Evolutionary conservation across 176 grass and related monocot species (phyloP).

Genomic region (Cocos nucifera): DNA sequence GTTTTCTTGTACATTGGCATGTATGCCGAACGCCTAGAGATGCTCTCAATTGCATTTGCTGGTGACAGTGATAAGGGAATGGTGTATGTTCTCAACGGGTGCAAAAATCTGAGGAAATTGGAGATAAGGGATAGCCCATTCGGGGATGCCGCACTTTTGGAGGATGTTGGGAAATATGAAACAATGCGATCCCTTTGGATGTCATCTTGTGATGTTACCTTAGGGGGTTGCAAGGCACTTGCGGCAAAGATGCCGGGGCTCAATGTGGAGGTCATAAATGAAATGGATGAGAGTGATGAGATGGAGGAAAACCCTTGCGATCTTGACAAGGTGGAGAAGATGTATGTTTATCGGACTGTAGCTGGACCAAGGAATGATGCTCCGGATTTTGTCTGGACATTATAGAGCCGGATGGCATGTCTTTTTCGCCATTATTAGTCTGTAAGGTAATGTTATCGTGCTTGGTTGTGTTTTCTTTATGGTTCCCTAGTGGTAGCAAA

Average conservation of each 20-base stretch:
- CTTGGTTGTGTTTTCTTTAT: not conserved
- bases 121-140: conserved; percentile 75
- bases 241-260: conserved; percentile 57
- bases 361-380: conserved; percentile 59
- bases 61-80: conserved; percentile 63
- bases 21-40: conserved; percentile 60
- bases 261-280: conserved; percentile 77
- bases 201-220: conserved; percentile 70
- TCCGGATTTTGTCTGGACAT: conserved; percentile 66
- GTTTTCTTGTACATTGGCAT: conserved; percentile 77
- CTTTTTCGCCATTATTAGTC: conserved; percentile 14
- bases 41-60: conserved; percentile 90
- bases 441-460: conserved; percentile 11
- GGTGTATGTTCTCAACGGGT: conserved; percentile 65
- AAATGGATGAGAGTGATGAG: conserved; percentile 31
- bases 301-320: conserved; percentile 34
- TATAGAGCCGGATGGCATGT: conserved; percentile 41
- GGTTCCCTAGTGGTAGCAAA: not conserved
- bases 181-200: conserved; percentile 99
- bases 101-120: conserved; percentile 62
- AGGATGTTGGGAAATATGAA: conserved; percentile 62
- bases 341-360: conserved; percentile 70
- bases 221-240: conserved; percentile 62
- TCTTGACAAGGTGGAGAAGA: conserved; percentile 44
- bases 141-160: conserved; percentile 65